A percentile compares a stretch with the other conserved stretches of the same genome.
Conservation (phyloP, 2,329 filamentous ascomycete genomes). For the Pyrenophora teres region DNA sequence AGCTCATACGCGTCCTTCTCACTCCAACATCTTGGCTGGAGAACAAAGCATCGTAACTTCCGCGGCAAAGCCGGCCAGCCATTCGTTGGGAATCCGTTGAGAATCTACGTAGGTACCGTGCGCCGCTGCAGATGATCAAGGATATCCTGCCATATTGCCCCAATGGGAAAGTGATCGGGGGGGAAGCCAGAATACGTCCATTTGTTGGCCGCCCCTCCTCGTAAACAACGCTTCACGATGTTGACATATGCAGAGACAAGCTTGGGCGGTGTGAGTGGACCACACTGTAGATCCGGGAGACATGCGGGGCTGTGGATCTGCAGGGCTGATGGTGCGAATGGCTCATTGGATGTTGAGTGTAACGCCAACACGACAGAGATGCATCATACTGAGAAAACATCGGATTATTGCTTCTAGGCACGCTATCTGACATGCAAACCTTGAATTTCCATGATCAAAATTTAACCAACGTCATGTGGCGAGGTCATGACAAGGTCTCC, state of each 20-base stretch:
- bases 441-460: neutral
- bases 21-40: slow-evolving; percentile 8
- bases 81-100: neutral
- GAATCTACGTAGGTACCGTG: neutral
- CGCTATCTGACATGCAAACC: neutral
- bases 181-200: neutral
- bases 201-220: neutral
- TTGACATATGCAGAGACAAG: neutral
- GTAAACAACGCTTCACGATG: slow-evolving; percentile 2
- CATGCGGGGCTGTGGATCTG: slow-evolving; percentile 5
- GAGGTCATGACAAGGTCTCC: neutral
- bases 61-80: neutral
- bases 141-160: neutral
- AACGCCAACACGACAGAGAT: neutral
- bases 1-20: slow-evolving; percentile 7
- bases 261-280: neutral
- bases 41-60: slow-evolving; percentile 12
- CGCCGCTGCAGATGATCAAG: neutral
- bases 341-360: slow-evolving; percentile 1
- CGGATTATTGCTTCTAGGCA: neutral
- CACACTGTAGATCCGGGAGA: neutral
- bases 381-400: slow-evolving; percentile 11
- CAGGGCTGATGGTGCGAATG: neutral
- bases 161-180: neutral
- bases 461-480: neutral